Percentiles rank a stretch among this genome's conserved stretches.
These are phyloP conservation scores for Ceriops tagal DNA, from an alignment of 345 rosid species.

Conservation along the genomic window DNA sequence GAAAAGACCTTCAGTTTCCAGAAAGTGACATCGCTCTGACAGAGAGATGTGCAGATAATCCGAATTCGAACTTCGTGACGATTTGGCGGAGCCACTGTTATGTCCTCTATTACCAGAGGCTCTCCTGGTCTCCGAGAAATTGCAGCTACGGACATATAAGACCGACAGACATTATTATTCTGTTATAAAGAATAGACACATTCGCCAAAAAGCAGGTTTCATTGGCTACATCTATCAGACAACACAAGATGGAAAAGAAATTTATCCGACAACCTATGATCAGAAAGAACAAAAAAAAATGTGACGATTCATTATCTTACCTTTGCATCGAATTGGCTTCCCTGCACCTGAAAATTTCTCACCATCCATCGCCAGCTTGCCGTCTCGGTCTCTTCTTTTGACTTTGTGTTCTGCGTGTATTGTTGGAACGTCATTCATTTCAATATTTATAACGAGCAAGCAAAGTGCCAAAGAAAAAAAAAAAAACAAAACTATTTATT, in stretches of 20 bases:
- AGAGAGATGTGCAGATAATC: conserved; percentile 69
- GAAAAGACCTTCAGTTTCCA: conserved; percentile 61
- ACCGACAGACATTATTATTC: conserved; percentile 1
- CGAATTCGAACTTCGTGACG: conserved; percentile 70
- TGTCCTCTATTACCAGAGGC: conserved; percentile 73
- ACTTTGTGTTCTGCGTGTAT: too few relatives aligned
- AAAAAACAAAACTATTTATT: too few relatives aligned
- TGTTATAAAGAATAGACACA: background rate
- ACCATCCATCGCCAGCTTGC: too few relatives aligned
- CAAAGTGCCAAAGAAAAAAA: too few relatives aligned
- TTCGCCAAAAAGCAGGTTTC: too few relatives aligned
- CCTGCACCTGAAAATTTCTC: conserved; percentile 26
- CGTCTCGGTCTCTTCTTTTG: too few relatives aligned
- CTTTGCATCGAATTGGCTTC: conserved; percentile 67
- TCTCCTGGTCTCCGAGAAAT: conserved; percentile 62
- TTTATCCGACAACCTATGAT: too few relatives aligned
- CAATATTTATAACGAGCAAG: too few relatives aligned
- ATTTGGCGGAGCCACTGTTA: conserved; percentile 67
- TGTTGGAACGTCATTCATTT: too few relatives aligned
- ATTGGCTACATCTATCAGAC: too few relatives aligned
- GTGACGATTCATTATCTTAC: conserved; percentile 1
- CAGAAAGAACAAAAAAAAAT: too few relatives aligned
- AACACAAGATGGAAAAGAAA: too few relatives aligned
- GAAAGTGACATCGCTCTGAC: conserved; percentile 69
- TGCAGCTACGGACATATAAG: conserved; percentile 47